Evolutionary conservation across 129 eudicot species (phyloP).

Genomic region (Ambrosia trifida): DNA sequence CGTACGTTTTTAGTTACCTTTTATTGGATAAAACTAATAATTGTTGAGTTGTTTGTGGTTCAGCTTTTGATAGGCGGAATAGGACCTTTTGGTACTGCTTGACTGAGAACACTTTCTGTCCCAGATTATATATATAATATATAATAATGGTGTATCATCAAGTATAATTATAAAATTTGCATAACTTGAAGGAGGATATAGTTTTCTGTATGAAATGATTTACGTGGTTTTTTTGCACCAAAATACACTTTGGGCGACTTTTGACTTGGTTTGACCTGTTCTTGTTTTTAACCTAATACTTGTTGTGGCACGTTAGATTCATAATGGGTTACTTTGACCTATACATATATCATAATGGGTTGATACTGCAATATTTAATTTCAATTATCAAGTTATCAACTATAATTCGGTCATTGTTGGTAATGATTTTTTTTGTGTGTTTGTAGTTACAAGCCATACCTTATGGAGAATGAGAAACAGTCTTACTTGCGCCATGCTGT

Average conservation of each 20-base stretch:
- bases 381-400: not conserved
- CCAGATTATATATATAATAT: not conserved
- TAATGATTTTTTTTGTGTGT: conserved; percentile 4
- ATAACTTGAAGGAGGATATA: not conserved
- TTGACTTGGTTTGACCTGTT: not conserved
- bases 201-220: not conserved
- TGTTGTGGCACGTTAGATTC: not conserved
- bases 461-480: conserved; percentile 98
- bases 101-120: not conserved
- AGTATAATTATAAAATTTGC: not conserved
- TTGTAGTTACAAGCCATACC: conserved; percentile 87
- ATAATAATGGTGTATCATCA: not conserved
- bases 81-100: not conserved
- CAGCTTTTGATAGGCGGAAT: not conserved
- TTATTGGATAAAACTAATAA: not conserved
- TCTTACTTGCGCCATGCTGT: conserved; percentile 86
- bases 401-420: not conserved
- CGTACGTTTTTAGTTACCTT: conserved; percentile 48
- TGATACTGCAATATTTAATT: not conserved
- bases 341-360: too few species aligned
- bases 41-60: conserved; percentile 14
- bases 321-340: too few species aligned
- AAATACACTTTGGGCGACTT: not conserved
- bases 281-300: not conserved
- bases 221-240: not conserved